Conservation (phyloP, 2,329 filamentous ascomycete species). For the Alternaria ethzedia region DNA sequence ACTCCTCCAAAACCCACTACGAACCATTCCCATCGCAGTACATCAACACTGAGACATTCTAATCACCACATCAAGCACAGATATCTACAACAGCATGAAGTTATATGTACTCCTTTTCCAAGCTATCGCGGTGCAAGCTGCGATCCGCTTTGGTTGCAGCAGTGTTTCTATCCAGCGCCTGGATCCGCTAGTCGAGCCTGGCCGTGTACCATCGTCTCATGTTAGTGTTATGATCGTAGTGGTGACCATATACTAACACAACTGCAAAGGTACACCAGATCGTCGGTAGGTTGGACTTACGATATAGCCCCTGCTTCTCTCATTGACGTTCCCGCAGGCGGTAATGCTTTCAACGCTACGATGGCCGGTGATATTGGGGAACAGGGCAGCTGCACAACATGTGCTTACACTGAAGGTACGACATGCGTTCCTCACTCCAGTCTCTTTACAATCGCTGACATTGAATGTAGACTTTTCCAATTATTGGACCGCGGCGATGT, state of each 20-base stretch:
- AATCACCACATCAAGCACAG: neutral
- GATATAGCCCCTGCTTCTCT: neutral
- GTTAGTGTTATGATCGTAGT: slow-evolving; percentile 1
- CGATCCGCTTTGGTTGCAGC: slow-evolving; percentile 29
- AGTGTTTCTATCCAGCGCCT: slow-evolving; percentile 29
- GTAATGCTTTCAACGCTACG: slow-evolving; percentile 27
- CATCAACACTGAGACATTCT: neutral
- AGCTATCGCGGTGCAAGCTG: slow-evolving; percentile 13
- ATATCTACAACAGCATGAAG: neutral
- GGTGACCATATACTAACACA: neutral
- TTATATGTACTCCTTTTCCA: slow-evolving; percentile 54
- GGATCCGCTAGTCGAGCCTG: slow-evolving; percentile 36
- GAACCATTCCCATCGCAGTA: neutral
- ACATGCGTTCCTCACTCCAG: neutral
- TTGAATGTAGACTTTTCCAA: slow-evolving; percentile 17
- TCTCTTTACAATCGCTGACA: neutral
- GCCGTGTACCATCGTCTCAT: slow-evolving; percentile 27
- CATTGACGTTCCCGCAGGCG: slow-evolving; percentile 8
- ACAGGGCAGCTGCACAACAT: slow-evolving; percentile 22
- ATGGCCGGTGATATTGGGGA: slow-evolving; percentile 20
- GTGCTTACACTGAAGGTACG: slow-evolving; percentile 33
- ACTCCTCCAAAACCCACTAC: neutral
- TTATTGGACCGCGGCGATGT: slow-evolving; percentile 32
- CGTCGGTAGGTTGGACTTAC: slow-evolving; percentile 4
- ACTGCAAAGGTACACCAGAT: slow-evolving; percentile 18